phyloP scores from a whole-genome alignment of 495 filamentous ascomycete species.

The Emericellopsis terricola region DNA sequence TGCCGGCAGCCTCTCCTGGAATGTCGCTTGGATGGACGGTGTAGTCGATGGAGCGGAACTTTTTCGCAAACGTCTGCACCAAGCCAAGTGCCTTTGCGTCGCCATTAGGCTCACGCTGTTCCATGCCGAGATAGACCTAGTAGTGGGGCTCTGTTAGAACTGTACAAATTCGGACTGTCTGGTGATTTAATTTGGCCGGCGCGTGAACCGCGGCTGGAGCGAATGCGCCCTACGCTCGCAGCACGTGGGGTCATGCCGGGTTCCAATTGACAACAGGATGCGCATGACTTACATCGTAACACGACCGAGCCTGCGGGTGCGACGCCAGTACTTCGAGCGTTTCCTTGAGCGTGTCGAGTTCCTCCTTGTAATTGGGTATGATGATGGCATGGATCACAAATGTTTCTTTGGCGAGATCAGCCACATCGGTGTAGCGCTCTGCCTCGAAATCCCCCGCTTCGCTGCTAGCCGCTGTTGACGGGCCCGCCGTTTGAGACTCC shows the following conservation, averaged over 20 bases:
- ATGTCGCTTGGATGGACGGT: constrained; percentile 44
- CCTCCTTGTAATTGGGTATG: constrained; percentile 53
- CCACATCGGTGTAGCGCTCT: constrained; percentile 2
- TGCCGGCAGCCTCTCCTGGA: constrained; percentile 43
- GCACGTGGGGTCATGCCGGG: not conserved
- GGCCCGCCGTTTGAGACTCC: constrained; percentile 9
- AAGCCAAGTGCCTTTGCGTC: constrained; percentile 35
- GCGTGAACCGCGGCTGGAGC: too few species aligned
- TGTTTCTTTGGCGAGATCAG: constrained; percentile 2
- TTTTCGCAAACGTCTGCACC: constrained; percentile 34
- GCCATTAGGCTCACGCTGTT: constrained; percentile 35
- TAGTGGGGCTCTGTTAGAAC: too few species aligned
- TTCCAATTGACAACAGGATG: too few species aligned
- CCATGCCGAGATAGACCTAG: constrained; percentile 57
- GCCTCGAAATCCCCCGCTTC: constrained; percentile 25
- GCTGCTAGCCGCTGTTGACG: constrained; percentile 23
- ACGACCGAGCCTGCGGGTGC: constrained; percentile 40
- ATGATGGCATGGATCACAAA: constrained; percentile 41
- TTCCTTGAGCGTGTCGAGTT: constrained; percentile 42
- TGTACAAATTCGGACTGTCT: too few species aligned
- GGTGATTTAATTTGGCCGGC: too few species aligned
- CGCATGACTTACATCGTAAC: constrained; percentile 51
- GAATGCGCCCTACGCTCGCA: not conserved
- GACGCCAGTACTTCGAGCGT: constrained; percentile 46
- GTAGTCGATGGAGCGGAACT: constrained; percentile 39